Conservation (phyloP, 129 eudicot genomes). For the Arctium minus region DNA sequence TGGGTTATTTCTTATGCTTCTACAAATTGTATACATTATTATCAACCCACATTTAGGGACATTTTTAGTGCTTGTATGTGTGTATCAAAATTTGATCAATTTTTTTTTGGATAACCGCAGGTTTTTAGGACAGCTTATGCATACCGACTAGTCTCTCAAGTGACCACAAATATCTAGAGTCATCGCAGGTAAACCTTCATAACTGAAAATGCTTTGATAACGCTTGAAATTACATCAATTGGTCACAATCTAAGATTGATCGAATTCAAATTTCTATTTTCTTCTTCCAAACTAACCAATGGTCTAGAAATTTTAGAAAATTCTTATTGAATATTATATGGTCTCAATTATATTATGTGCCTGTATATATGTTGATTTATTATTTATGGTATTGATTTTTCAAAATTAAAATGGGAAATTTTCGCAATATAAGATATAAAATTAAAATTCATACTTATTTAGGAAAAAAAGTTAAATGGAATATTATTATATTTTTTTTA, state of each 20-base stretch:
- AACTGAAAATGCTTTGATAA: too few species aligned
- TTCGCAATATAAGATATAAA: background rate
- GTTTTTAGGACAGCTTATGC: too few species aligned
- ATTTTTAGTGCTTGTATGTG: too few species aligned
- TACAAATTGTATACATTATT: too few species aligned
- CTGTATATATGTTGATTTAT: background rate
- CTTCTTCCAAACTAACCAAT: background rate
- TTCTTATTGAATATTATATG: background rate
- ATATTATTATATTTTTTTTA: background rate
- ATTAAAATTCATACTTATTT: background rate
- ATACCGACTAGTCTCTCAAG: too few species aligned
- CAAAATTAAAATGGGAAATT: background rate
- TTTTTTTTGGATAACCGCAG: too few species aligned
- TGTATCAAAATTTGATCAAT: too few species aligned
- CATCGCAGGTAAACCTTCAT: too few species aligned
- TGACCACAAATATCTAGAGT: too few species aligned
- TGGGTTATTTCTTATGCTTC: too few species aligned
- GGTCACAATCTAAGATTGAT: background rate
- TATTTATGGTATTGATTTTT: background rate
- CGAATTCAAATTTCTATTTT: conserved; percentile 11
- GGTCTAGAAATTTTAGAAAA: conserved; percentile 27
- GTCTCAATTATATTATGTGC: background rate
- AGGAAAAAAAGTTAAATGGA: background rate
- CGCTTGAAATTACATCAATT: background rate
- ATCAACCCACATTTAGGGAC: too few species aligned